Evolutionary conservation across 768 basidiomycete genomes (phyloP).

Genomic region (Fibroporia radiculosa): DNA sequence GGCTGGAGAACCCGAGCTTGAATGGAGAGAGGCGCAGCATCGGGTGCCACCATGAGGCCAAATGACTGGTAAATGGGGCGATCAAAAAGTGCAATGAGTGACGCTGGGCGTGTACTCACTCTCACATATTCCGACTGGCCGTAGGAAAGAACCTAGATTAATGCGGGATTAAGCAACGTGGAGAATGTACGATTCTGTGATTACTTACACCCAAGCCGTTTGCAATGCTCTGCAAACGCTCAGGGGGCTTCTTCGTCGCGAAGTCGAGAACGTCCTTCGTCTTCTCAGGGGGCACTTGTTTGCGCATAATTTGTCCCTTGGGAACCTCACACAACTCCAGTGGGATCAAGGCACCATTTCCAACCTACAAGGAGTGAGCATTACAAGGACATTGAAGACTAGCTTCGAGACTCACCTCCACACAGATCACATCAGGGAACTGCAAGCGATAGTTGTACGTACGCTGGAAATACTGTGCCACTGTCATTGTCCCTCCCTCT

Average conservation of each 20-base stretch:
- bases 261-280: slow-evolving; percentile 57
- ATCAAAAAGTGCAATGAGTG: background rate
- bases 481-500: slow-evolving; percentile 47
- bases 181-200: slow-evolving; percentile 2
- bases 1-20: slow-evolving; percentile 56
- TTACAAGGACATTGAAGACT: background rate
- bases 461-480: slow-evolving; percentile 53
- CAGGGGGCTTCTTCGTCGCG: slow-evolving; percentile 53
- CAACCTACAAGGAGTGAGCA: slow-evolving; percentile 34
- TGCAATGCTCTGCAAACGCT: slow-evolving; percentile 47
- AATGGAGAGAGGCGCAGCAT: slow-evolving; percentile 45
- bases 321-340: slow-evolving; percentile 60
- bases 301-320: slow-evolving; percentile 63
- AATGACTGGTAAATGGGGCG: slow-evolving; percentile 45
- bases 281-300: slow-evolving; percentile 62
- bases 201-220: slow-evolving; percentile 43
- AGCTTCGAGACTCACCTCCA: slow-evolving; percentile 43
- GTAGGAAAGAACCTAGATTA: slow-evolving; percentile 34
- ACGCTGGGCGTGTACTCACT: slow-evolving; percentile 6
- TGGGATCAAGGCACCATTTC: slow-evolving; percentile 53
- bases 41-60: slow-evolving; percentile 50
- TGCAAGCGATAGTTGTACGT: slow-evolving; percentile 45
- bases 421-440: slow-evolving; percentile 58
- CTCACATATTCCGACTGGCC: slow-evolving; percentile 70
- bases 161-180: slow-evolving; percentile 41